A percentile compares a stretch with the other conserved stretches of the same genome.
phyloP scores from a whole-genome alignment of 2,329 filamentous ascomycete species.

The Cladophialophora psammophila region DNA sequence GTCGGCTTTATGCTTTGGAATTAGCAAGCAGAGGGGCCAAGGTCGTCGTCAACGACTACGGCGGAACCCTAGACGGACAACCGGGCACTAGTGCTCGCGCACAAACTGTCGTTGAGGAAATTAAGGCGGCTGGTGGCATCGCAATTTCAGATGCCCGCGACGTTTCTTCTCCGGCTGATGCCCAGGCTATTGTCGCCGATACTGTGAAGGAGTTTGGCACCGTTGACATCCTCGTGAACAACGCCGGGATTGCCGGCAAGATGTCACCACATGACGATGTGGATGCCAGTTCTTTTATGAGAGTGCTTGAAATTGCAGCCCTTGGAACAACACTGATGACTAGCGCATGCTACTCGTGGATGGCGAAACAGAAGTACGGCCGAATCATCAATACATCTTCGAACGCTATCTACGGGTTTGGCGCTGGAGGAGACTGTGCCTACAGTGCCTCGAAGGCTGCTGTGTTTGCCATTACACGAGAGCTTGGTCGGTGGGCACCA shows the following conservation, averaged over 20 bases:
- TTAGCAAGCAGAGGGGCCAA: constrained; percentile 44
- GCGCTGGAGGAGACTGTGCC: constrained; percentile 53
- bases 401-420: constrained; percentile 40
- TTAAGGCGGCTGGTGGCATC: constrained; percentile 83
- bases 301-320: constrained; percentile 25
- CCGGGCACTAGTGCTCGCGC: constrained; percentile 72
- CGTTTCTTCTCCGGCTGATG: constrained; percentile 47
- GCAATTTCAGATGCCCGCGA: constrained; percentile 94
- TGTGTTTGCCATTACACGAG: constrained; percentile 85
- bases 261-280: constrained; percentile 27
- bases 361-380: constrained; percentile 30
- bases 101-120: constrained; percentile 57
- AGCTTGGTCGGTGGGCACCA: constrained; percentile 61
- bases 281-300: constrained; percentile 22
- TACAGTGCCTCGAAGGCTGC: constrained; percentile 95
- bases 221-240: constrained; percentile 58
- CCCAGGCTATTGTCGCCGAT: constrained; percentile 49
- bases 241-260: constrained; percentile 59
- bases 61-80: constrained; percentile 26
- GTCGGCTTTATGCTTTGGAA: constrained; percentile 44
- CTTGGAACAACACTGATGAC: constrained; percentile 27
- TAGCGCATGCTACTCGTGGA: constrained; percentile 25
- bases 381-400: constrained; percentile 30
- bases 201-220: constrained; percentile 50
- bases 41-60: constrained; percentile 50